Conservation (phyloP, 2,329 filamentous ascomycete genomes). For the Exophiala sp. region DNA sequence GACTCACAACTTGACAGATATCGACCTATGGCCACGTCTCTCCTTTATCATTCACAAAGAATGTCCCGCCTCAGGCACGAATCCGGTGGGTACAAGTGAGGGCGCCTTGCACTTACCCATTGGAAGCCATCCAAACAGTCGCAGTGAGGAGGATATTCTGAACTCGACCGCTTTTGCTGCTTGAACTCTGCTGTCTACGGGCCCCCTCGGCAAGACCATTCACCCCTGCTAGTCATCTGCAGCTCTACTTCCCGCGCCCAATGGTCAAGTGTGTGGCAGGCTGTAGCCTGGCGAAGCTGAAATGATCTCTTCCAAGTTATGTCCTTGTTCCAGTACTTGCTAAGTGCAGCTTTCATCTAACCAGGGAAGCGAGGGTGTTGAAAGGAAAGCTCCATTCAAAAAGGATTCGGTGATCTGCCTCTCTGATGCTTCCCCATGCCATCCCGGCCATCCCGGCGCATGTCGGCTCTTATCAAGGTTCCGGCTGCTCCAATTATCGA, state of each 20-base stretch:
- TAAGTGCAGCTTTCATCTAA: too few relatives aligned
- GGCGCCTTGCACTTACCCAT: too few relatives aligned
- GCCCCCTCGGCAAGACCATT: neutral
- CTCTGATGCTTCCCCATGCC: neutral
- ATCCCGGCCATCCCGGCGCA: neutral
- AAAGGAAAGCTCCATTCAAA: too few relatives aligned
- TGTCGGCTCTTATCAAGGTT: neutral
- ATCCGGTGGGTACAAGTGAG: too few relatives aligned
- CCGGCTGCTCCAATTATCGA: neutral
- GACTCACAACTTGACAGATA: too few relatives aligned
- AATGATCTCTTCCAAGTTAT: too few relatives aligned
- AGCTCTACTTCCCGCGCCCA: neutral
- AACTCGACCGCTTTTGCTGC: neutral
- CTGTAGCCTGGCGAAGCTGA: neutral
- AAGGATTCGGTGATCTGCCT: too few relatives aligned
- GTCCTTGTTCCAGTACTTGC: too few relatives aligned
- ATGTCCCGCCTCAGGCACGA: neutral
- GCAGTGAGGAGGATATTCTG: neutral
- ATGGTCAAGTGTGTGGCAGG: neutral
- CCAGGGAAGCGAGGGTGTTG: too few relatives aligned
- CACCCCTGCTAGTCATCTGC: neutral
- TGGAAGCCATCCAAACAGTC: too few relatives aligned
- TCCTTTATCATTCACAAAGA: neutral
- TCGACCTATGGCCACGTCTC: too few relatives aligned
- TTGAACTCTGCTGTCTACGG: neutral